Evolutionary conservation across 129 eudicot genomes (phyloP).

Genomic region (Pulicaria dysenterica): DNA sequence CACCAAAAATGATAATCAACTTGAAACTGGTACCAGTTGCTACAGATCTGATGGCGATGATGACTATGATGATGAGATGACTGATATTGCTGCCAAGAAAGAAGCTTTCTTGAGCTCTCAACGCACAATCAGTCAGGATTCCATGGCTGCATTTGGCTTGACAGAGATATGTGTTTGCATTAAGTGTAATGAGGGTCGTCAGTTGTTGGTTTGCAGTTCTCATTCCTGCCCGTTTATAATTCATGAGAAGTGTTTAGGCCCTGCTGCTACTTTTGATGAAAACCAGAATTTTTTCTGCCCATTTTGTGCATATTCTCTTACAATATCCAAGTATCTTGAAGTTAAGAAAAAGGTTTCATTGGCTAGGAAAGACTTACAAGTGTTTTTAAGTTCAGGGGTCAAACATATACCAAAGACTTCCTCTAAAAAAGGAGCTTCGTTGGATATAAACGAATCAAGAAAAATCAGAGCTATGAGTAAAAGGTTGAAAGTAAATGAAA

Average conservation of each 20-base stretch:
- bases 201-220: conserved; percentile 60
- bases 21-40: conserved; percentile 30
- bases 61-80: conserved; percentile 15
- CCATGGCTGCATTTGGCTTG: conserved; percentile 41
- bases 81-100: conserved; percentile 42
- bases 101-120: conserved; percentile 58
- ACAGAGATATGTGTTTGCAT: conserved; percentile 54
- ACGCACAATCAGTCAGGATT: conserved; percentile 48
- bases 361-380: conserved; percentile 60
- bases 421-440: conserved; percentile 22
- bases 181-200: conserved; percentile 63
- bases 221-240: conserved; percentile 58
- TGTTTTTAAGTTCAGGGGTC: conserved; percentile 40
- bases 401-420: conserved; percentile 22
- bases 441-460: conserved; percentile 27
- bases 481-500: conserved; percentile 28
- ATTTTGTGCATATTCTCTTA: conserved; percentile 79
- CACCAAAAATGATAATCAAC: no score
- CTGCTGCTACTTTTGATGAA: conserved; percentile 48
- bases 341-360: conserved; percentile 51
- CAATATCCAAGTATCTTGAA: conserved; percentile 58
- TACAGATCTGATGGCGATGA: conserved; percentile 7
- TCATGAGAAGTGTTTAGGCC: conserved; percentile 73
- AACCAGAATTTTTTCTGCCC: conserved; percentile 71
- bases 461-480: conserved; percentile 26